phyloP scores from a whole-genome alignment of 768 basidiomycete species.

The Tulasnella sp. region DNA sequence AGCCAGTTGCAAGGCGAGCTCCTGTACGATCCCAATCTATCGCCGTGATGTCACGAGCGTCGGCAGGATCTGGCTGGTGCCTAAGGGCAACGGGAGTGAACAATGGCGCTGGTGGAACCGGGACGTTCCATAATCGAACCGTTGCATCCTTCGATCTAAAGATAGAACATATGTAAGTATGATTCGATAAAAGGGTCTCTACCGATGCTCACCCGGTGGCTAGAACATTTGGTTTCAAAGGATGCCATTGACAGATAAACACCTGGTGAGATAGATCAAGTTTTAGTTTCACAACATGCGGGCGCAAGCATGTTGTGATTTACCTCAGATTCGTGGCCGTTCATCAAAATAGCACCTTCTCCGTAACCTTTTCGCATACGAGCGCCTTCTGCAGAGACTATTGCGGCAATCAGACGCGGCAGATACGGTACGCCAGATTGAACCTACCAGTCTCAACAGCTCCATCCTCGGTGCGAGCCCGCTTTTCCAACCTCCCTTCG shows the following conservation, averaged over 20 bases:
- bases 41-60: constrained; percentile 66
- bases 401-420: not conserved
- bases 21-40: constrained; percentile 79
- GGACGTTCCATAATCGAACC: constrained; percentile 71
- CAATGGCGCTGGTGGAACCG: constrained; percentile 2
- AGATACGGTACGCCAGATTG: not conserved
- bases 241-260: constrained; percentile 82
- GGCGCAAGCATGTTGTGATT: constrained; percentile 35
- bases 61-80: constrained; percentile 54
- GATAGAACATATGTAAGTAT: constrained; percentile 27
- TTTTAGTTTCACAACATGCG: not conserved
- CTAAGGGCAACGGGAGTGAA: constrained; percentile 52
- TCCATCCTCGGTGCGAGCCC: constrained; percentile 35
- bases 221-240: constrained; percentile 58
- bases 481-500: constrained; percentile 28
- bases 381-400: constrained; percentile 23
- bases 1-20: constrained; percentile 72
- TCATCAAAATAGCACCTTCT: constrained; percentile 38
- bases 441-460: constrained; percentile 40
- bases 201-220: constrained; percentile 68
- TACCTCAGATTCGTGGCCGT: constrained; percentile 68
- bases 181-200: not conserved
- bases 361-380: constrained; percentile 32
- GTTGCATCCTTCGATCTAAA: constrained; percentile 74
- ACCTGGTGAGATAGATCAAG: constrained; percentile 53